Conservation (phyloP, 2,329 filamentous ascomycete genomes). For the Metarhizium guizhouense region DNA sequence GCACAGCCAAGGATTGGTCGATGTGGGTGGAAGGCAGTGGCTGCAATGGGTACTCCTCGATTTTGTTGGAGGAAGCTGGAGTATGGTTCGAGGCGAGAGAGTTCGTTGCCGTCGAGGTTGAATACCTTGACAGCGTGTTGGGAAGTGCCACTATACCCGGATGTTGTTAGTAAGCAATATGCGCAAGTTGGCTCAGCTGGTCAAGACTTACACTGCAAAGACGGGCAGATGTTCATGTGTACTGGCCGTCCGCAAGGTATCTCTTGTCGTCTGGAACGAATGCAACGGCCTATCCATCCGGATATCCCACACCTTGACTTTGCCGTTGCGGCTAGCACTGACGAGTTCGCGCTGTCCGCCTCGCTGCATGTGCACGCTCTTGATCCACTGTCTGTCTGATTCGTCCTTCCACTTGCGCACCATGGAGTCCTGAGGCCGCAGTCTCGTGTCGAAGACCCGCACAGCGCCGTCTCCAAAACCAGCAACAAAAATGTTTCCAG, state of each 20-base stretch:
- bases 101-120: conserved; percentile 72
- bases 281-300: conserved; percentile 72
- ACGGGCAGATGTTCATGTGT: conserved; percentile 96
- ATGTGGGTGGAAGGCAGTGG: conserved; percentile 93
- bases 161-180: conserved; percentile 11
- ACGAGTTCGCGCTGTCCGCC: conserved; percentile 88
- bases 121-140: conserved; percentile 85
- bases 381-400: conserved; percentile 77
- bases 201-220: conserved; percentile 73
- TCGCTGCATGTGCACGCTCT: conserved; percentile 92
- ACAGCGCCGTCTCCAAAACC: conserved; percentile 95
- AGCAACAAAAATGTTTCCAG: conserved; percentile 89
- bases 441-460: conserved; percentile 83
- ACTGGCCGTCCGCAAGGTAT: conserved; percentile 75
- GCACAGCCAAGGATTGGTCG: conserved; percentile 84
- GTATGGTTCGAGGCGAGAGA: conserved; percentile 83
- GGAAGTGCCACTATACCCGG: conserved; percentile 63
- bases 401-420: conserved; percentile 96
- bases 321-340: conserved; percentile 83
- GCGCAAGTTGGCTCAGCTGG: neutral
- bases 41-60: conserved; percentile 71
- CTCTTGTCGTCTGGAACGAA: conserved; percentile 63
- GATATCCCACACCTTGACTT: conserved; percentile 94
- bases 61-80: conserved; percentile 79
- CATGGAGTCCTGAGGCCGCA: conserved; percentile 81